Evolutionary conservation across 805 yeast species (phyloP), one percentile per base, ranked within the genome.

Genomic region (Saturnispora sanitii): DNA sequence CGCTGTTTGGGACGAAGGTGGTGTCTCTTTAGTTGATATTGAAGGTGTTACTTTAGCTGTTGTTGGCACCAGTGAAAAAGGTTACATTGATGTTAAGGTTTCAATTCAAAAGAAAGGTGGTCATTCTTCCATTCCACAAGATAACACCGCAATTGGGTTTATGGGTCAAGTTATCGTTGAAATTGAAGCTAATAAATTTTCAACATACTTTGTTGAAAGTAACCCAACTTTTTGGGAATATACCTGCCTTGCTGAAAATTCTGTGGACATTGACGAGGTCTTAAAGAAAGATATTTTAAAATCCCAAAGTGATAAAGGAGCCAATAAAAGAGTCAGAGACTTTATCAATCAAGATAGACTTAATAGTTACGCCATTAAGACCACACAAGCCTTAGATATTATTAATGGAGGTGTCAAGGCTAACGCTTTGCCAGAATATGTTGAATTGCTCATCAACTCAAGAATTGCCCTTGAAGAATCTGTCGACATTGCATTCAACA

Each of bases 341-440:
- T 61, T 57, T 41, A 54, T 70, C 34, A 46, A 53, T 13, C 17
- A 47, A 12, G 58, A 59, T 28, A 43, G 49, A 12, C 40, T 31
- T 7, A 51, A 58, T 15, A 66, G 64, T 41, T 69, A 57, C 43
- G 54, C 65, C 6, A 60, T 71, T 37, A 61, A 62, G 25, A 70
- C 75, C 1, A 66, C 74, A 4, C 75, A 70, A 48, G 74, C 75
- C 3, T 57, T 61, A 16, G 76, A 71, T 50, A 58, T 71, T 4
- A 57, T 71, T 29, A 29, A 46, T 6, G 76, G 77, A 9, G 77
- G 77, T 2, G 64, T 58, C n/a, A 71, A 71, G 49, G 53, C 68
- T 2, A 71, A 71, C 47, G 73, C 75, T 1, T 58, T 71, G 20
- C 77, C 77, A 1, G 75, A 71, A 44, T 61, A 61, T 48, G 75